Evolutionary conservation across 1,139 yeast species (phyloP), one percentile per base, ranked within the genome.

Genomic region (Blastobotrys capitulatus): DNA sequence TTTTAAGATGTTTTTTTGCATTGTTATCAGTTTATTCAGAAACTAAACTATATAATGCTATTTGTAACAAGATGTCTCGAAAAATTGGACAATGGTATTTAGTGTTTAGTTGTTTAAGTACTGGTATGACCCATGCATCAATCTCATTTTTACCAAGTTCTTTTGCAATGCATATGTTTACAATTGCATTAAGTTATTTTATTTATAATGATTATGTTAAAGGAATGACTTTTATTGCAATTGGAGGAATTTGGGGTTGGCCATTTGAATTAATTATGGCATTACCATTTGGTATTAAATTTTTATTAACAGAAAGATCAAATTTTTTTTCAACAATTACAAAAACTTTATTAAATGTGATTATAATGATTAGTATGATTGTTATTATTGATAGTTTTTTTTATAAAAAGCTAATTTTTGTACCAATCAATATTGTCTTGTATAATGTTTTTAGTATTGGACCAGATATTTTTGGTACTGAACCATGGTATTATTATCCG

Each of bases 401-500:
- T 53, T 90, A 87, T 64, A 73, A 77, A n/a, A 76, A 74, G 49
- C 62, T 79, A 8, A 76, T 79, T 6, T 73, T 86, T 31, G 95
- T 90, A 1, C 94, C 97, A 0, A 71, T 82, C 57, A 90, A 90
- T 61, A 90, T 89, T 56, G 84, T 90, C 2, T 67, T 80, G 37
- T 92, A 90, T 66, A 90, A 90, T 62, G 96, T 90, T 1, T 69
- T 89, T 46, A 77, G 84, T 41, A 61, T 80, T 1, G 97, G 97
- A 0, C 97, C 97, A 0, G 85, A 87, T 54, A 88, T 90, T 32
- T 90, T 89, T 67, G 97, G 97, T 15, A 78, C 79, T 4, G 97
- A 90, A 65, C 90, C 95, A n/a, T 74, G 84, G 70, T 65, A 73
- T 44, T 92, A 87, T 63, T 92, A 90, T 61, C 57, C 82, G 10